Base-by-base conservation (phyloP, 805 yeast species). In the Komagataella mondaviorum region DNA sequence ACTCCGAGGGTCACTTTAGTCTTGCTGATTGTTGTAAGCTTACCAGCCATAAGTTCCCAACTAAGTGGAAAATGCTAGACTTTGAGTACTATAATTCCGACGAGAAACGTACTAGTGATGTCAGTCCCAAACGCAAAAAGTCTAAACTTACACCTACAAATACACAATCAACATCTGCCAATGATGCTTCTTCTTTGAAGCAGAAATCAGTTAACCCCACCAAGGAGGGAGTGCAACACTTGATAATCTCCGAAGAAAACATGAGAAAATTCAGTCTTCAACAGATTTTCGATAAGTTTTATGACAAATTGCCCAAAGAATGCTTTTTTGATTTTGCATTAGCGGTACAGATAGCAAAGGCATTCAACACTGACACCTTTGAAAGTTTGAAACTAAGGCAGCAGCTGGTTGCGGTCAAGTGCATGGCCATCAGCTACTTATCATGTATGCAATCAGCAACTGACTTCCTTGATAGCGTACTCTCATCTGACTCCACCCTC, bases 401-500 rank as follows among this genome's bases (percentile, higher is more conserved):
- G 44, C 71, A 78, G 52, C 70, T 89, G 16, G 72, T 85, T 5
- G 72, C 77, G 20, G 70, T 81, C 48, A 86, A 88, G 62, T 77
- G 87, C 57, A 67, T 77, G 50, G 78, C 95, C 1, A 71, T 85
- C 48, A 85, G 86, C 0, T 78, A 82, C 55, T 71, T 81, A 2
- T 75, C 82, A 17, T 74, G 82, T 47, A 72, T 79, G 51, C 76
- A 75, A 54, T 68, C 73, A 6, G 80, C 81, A 49, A 77, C 78
- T 47, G 78, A 72, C 51, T 76, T 85, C 20, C 78, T 84, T 6
- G 74, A 88, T 10, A 72, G 79, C 51, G 69, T 89, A 10, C 80
- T 86, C 57, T 89, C 84, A 54, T 70, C 80, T 1, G 90, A 87
- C 59, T 83, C 95, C 6, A 78, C 81, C 54, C 68, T 86, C 14